Percentiles rank a stretch among this genome's conserved stretches.
These are phyloP conservation scores for Suillus spraguei DNA, from an alignment of 768 basidiomycete genomes.

Conservation along the genomic window DNA sequence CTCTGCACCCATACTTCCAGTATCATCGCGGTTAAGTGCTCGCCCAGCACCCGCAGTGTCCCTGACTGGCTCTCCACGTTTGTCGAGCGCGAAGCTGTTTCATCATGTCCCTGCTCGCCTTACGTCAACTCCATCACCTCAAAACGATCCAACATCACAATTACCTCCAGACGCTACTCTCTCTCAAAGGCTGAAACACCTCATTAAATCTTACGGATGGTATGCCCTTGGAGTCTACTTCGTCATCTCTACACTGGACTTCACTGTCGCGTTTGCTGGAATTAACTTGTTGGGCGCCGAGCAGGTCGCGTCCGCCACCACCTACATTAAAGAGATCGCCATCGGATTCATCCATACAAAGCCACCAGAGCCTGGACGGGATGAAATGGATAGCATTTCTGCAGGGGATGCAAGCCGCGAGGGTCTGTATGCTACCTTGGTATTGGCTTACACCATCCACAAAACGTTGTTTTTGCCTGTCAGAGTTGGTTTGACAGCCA, in stretches of 20 bases:
- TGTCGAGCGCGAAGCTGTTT: slow-evolving; percentile 46
- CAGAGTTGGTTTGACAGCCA: slow-evolving; percentile 86
- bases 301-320: slow-evolving; percentile 72
- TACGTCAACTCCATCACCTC: slow-evolving; percentile 32
- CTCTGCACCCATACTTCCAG: slow-evolving; percentile 51
- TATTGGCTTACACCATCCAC: slow-evolving; percentile 93
- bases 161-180: slow-evolving; percentile 56
- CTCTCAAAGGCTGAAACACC: slow-evolving; percentile 73
- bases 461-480: slow-evolving; percentile 92
- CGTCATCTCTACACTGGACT: slow-evolving; percentile 74
- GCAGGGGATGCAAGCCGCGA: slow-evolving; percentile 51
- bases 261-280: slow-evolving; percentile 79
- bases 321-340: slow-evolving; percentile 54
- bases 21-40: slow-evolving; percentile 40
- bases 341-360: slow-evolving; percentile 47
- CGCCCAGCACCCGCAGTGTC: slow-evolving; percentile 31
- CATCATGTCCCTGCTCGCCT: slow-evolving; percentile 52
- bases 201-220: slow-evolving; percentile 94
- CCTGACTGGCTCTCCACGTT: slow-evolving; percentile 32
- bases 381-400: slow-evolving; percentile 55
- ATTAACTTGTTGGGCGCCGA: slow-evolving; percentile 91
- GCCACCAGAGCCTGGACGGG: slow-evolving; percentile 66
- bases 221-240: slow-evolving; percentile 93
- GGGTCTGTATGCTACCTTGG: slow-evolving; percentile 88
- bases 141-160: slow-evolving; percentile 15